Conservation (phyloP, 805 yeast genomes). For the Candida taoyuanica region DNA sequence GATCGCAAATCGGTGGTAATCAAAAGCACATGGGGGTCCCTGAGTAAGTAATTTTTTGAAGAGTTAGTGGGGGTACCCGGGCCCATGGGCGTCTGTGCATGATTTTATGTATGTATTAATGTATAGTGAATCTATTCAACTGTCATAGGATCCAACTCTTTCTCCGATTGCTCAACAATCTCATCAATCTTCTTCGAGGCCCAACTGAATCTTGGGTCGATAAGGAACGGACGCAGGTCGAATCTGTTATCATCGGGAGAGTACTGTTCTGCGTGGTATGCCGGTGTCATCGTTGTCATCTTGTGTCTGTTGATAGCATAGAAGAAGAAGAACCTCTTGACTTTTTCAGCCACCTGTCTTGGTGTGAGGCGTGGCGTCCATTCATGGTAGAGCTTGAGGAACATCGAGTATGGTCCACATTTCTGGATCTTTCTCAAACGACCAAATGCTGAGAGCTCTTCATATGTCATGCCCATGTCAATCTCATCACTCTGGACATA, state of each 20-base stretch:
- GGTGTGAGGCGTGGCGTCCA: slow-evolving; percentile 89
- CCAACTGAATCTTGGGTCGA: slow-evolving; percentile 85
- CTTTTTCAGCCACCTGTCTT: slow-evolving; percentile 84
- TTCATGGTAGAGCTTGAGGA: slow-evolving; percentile 79
- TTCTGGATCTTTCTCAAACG: slow-evolving; percentile 84
- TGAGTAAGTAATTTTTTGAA: slow-evolving; percentile 7
- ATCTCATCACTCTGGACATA: slow-evolving; percentile 95
- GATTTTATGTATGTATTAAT: slow-evolving; percentile 16
- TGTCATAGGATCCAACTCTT: slow-evolving; percentile 30
- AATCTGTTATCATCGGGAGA: slow-evolving; percentile 97
- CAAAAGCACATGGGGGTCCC: slow-evolving; percentile 37
- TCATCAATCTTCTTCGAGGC: slow-evolving; percentile 86
- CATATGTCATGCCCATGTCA: slow-evolving; percentile 98
- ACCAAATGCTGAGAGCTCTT: slow-evolving; percentile 89
- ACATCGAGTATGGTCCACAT: slow-evolving; percentile 96
- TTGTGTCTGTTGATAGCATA: slow-evolving; percentile 96
- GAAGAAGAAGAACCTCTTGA: slow-evolving; percentile 85
- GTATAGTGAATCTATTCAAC: slow-evolving; percentile 42
- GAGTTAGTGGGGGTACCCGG: no score
- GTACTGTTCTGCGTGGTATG: slow-evolving; percentile 96
- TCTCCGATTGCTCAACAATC: slow-evolving; percentile 55
- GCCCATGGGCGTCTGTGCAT: no score
- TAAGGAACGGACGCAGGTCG: slow-evolving; percentile 93
- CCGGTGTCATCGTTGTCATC: slow-evolving; percentile 95
- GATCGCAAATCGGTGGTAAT: slow-evolving; percentile 31